These are phyloP conservation scores for Inonotus obliquus DNA, from an alignment of 1,284 basidiomycete genomes.

Conservation along the genomic window DNA sequence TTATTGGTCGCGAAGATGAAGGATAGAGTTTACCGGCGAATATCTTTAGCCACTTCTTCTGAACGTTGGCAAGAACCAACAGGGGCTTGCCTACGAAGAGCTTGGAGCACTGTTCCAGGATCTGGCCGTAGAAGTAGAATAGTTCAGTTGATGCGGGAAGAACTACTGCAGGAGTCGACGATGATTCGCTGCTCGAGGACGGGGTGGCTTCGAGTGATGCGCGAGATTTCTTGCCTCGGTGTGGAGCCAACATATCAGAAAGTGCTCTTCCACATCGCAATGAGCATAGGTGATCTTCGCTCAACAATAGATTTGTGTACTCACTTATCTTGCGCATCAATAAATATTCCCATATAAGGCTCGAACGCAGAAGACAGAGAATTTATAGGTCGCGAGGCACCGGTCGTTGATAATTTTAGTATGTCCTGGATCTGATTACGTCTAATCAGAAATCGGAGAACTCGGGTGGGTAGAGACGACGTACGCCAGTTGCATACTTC, in stretches of 20 bases:
- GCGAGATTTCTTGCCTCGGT: conserved; percentile 62
- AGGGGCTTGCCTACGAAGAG: conserved; percentile 78
- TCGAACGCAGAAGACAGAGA: conserved; percentile 87
- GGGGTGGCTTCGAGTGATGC: conserved; percentile 62
- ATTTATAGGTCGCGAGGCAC: conserved; percentile 47
- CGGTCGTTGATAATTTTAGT: conserved; percentile 45
- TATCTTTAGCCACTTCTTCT: conserved; percentile 90
- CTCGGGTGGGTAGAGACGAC: conserved; percentile 25
- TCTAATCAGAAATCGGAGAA: conserved; percentile 1
- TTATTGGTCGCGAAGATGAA: not conserved
- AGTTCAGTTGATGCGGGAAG: conserved; percentile 93
- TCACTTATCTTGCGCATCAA: conserved; percentile 94
- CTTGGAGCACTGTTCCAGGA: conserved; percentile 89
- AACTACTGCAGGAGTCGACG: conserved; percentile 58
- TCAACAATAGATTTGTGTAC: not conserved
- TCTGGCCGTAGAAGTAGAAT: conserved; percentile 97
- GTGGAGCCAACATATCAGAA: conserved; percentile 76
- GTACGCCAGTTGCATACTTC: conserved; percentile 74
- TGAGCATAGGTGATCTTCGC: not conserved
- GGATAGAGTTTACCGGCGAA: conserved; percentile 71
- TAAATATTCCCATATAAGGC: conserved; percentile 87
- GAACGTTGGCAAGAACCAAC: conserved; percentile 74
- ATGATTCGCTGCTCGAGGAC: conserved; percentile 39
- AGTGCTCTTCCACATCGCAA: conserved; percentile 49
- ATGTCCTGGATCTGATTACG: conserved; percentile 53